phyloP scores from a whole-genome alignment of 208 protist genomes.

The Trypanosoma mega region DNA sequence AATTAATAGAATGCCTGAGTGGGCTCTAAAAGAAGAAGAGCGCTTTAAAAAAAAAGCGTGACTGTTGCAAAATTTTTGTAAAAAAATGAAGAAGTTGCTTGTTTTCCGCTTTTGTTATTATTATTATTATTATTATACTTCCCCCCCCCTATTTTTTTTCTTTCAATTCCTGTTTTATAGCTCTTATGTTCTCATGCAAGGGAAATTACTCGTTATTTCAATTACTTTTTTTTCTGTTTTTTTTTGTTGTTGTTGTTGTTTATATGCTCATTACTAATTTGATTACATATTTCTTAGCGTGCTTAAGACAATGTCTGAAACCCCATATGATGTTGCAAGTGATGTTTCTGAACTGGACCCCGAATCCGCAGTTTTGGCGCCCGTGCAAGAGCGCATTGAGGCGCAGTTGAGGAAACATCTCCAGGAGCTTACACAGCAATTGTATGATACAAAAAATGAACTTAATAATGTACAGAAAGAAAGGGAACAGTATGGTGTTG shows the following conservation, averaged over 20 bases:
- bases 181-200: no score
- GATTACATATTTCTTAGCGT: no score
- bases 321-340: slow-evolving; percentile 69
- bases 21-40: slow-evolving; percentile 83
- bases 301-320: slow-evolving; percentile 27
- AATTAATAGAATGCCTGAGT: slow-evolving; percentile 89
- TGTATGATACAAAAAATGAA: slow-evolving; percentile 87
- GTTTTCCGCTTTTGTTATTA: neutral
- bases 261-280: neutral
- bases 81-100: neutral
- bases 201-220: no score
- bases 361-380: slow-evolving; percentile 75
- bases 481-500: slow-evolving; percentile 91
- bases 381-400: slow-evolving; percentile 88
- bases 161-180: no score
- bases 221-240: slow-evolving; percentile 22
- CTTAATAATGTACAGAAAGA: slow-evolving; percentile 68
- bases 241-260: slow-evolving; percentile 19
- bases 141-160: slow-evolving; percentile 6
- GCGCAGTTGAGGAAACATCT: slow-evolving; percentile 86
- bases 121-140: slow-evolving; percentile 11
- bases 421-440: slow-evolving; percentile 79
- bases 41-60: slow-evolving; percentile 37
- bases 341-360: slow-evolving; percentile 90
- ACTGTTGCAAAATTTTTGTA: neutral